These are phyloP conservation scores for Peronospora belbahrii DNA, from an alignment of 352 stramenopile species.

Conservation along the genomic window DNA sequence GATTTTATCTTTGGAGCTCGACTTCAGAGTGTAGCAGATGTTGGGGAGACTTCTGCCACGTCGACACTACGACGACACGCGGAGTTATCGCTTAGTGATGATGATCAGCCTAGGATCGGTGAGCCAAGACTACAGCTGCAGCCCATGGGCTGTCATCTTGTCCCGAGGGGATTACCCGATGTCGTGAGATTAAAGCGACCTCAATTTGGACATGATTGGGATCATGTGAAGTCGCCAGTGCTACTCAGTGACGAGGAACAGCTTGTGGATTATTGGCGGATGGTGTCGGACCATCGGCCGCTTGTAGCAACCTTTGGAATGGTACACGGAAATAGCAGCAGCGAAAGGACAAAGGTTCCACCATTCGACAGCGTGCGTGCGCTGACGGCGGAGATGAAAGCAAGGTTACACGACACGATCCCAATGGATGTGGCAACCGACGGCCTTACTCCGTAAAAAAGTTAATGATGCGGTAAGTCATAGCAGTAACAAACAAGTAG, in stretches of 20 bases:
- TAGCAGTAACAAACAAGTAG: conserved; percentile 11
- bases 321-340: conserved; percentile 10
- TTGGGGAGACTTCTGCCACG: background rate
- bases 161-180: conserved; percentile 56
- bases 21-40: conserved; percentile 14
- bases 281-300: conserved; percentile 73
- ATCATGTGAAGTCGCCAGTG: conserved; percentile 32
- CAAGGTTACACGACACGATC: conserved; percentile 8
- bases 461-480: conserved; percentile 24
- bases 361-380: conserved; percentile 18
- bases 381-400: conserved; percentile 20
- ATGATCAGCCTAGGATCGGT: background rate
- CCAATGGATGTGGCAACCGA: conserved; percentile 19
- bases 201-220: conserved; percentile 68
- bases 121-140: conserved; percentile 38
- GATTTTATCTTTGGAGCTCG: conserved; percentile 81
- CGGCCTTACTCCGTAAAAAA: conserved; percentile 23
- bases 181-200: conserved; percentile 64
- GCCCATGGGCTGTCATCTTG: conserved; percentile 48
- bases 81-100: background rate
- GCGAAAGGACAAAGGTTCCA: background rate
- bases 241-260: conserved; percentile 44
- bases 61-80: background rate
- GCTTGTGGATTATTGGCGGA: conserved; percentile 77
- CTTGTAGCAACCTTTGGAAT: conserved; percentile 62